Evolutionary conservation across 1,284 basidiomycete species (phyloP).

Genomic region (Sporisorium sorghi): DNA sequence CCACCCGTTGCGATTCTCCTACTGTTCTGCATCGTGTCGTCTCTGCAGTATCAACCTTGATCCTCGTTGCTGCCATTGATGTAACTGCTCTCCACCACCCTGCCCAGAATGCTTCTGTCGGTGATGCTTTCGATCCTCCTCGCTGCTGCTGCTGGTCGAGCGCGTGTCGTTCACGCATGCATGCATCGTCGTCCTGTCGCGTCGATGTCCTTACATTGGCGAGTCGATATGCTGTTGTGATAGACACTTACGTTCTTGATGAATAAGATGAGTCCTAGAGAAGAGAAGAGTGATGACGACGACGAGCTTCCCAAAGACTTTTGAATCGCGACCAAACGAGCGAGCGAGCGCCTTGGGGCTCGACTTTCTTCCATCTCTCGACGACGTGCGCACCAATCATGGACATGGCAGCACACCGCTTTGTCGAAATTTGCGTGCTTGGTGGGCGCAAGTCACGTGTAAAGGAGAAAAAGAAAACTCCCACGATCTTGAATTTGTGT

Average conservation of each 20-base stretch:
- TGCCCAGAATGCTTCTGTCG: too few species aligned
- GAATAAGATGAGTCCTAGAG: slow-evolving; percentile 32
- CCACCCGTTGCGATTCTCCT: too few species aligned
- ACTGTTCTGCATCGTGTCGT: too few species aligned
- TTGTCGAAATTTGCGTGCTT: neutral
- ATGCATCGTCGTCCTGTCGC: neutral
- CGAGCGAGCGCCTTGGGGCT: neutral
- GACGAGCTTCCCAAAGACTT: slow-evolving; percentile 9
- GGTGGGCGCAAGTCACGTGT: slow-evolving; percentile 6
- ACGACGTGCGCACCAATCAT: neutral
- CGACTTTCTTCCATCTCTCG: slow-evolving; percentile 8
- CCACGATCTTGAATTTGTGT: slow-evolving; percentile 6
- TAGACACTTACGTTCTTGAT: slow-evolving; percentile 46
- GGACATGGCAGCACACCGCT: slow-evolving; percentile 6
- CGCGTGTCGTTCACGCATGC: neutral
- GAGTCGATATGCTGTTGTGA: neutral
- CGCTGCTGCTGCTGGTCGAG: slow-evolving; percentile 6
- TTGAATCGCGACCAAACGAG: neutral
- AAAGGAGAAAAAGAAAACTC: neutral
- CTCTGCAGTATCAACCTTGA: too few species aligned
- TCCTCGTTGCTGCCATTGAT: too few species aligned
- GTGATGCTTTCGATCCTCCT: neutral
- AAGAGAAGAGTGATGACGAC: slow-evolving; percentile 9
- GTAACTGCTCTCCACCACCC: too few species aligned
- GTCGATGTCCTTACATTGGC: neutral